Base-by-base conservation (phyloP, 2,329 filamentous ascomycete genomes). In the Nemania sp. region DNA sequence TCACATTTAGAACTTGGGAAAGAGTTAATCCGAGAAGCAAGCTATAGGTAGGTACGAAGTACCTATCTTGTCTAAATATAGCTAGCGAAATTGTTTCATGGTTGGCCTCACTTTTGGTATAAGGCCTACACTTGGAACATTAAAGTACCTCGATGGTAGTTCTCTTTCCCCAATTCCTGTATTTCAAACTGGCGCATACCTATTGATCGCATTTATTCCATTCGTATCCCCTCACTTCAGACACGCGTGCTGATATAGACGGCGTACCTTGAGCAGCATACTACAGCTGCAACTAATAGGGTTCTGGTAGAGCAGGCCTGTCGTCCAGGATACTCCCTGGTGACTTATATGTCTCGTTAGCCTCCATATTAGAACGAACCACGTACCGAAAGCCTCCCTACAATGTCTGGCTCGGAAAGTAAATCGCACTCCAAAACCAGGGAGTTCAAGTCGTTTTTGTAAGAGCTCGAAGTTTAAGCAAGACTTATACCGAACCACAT, bases 381-480 rank as follows among this genome's bases (percentile, higher is more conserved):
- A 45, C 35, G 29, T 48, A 21, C 34, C 37, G 5, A 56, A 25
- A 51, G 40, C n/a, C 25, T 53, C 53, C 4, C 29, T 45, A 63
- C 9, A 49, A 65, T 65, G 63, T 65, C 60, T 17, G 51, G 29
- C 43, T 52, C 57, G 18, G 60, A 50, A 25, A 18, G 42, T 21
- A 54, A 54, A 51, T 35, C 61, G 39, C 48, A 0, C 35, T 64
- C 63, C 29, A 64, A 51, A 57, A 61, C 37, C 20, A 46, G 42
- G 42, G 57, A 34, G 39, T 54, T 65, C 39, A 60, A 56, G 45
- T 65, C 63, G 15, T 59, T 64, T 2, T 57, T 65, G 63, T 65
- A 56, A 58, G 45, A 17, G 37, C 32, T 29, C 37, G 34, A 25
- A 50, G 32, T 52, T 35, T 34, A 17, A 29, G 25, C 29, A 29